Conservation (phyloP, 192 early-diverging fungal genomes). For the Backusella tuberculispora region DNA sequence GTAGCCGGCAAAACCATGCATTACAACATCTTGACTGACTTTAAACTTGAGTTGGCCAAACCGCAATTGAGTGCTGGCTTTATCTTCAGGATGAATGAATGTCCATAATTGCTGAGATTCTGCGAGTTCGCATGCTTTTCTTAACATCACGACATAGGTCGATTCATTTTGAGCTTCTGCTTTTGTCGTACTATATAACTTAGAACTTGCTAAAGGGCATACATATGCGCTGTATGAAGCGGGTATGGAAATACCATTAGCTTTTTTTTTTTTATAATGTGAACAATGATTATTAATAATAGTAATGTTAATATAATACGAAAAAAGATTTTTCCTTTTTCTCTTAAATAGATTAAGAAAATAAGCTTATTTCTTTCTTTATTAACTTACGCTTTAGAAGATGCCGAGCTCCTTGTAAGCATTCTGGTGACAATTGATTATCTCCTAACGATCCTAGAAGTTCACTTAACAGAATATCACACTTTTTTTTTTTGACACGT, state of each 20-base stretch:
- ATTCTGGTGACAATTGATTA: constrained; percentile 99
- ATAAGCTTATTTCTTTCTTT: neutral
- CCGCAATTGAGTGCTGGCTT: constrained; percentile 70
- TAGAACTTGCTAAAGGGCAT: constrained; percentile 85
- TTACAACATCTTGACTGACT: constrained; percentile 54
- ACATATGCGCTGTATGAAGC: constrained; percentile 82
- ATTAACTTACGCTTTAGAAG: constrained; percentile 49
- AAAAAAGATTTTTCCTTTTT: neutral
- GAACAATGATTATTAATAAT: neutral
- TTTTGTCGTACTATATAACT: constrained; percentile 78
- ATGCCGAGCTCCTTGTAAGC: constrained; percentile 87
- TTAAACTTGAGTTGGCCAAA: constrained; percentile 59
- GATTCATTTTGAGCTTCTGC: constrained; percentile 79
- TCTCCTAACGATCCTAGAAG: constrained; percentile 98
- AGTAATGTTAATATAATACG: neutral
- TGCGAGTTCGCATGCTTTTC: constrained; percentile 68
- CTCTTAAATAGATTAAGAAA: neutral
- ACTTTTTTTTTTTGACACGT: constrained; percentile 37
- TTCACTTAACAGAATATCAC: constrained; percentile 95
- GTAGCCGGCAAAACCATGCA: constrained; percentile 96
- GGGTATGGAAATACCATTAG: constrained; percentile 90
- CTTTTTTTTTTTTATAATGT: constrained; percentile 23
- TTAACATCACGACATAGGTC: constrained; percentile 97
- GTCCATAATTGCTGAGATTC: constrained; percentile 75
- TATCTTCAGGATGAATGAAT: constrained; percentile 76